Percentiles rank a stretch among this genome's conserved stretches.
Conservation (phyloP, 352 stramenopile genomes). For the Pythium oligandrum region DNA sequence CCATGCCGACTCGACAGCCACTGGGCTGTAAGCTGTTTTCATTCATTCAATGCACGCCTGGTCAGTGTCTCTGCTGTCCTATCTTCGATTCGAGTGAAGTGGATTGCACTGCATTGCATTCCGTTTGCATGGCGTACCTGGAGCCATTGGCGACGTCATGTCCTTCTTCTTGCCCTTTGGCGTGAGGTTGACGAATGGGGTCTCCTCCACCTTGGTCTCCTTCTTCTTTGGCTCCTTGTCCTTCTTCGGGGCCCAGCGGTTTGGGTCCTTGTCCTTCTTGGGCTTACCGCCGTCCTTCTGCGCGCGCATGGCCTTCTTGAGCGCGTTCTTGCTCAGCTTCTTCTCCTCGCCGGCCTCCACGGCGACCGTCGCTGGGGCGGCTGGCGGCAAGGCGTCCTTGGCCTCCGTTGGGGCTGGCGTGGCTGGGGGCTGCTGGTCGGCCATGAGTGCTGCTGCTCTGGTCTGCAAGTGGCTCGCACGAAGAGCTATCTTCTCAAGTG, state of each 20-base stretch:
- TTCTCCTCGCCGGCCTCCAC: slow-evolving; percentile 22
- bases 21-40: slow-evolving; percentile 92
- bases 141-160: slow-evolving; percentile 85
- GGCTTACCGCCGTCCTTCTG: slow-evolving; percentile 83
- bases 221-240: slow-evolving; percentile 87
- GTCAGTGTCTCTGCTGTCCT: background rate
- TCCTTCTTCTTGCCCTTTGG: slow-evolving; percentile 95
- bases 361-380: slow-evolving; percentile 2
- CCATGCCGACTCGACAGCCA: slow-evolving; percentile 97
- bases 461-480: too few species aligned
- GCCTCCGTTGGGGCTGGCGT: slow-evolving; percentile 5
- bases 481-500: too few species aligned
- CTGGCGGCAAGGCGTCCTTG: background rate
- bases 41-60: background rate
- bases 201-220: slow-evolving; percentile 34
- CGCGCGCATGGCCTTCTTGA: slow-evolving; percentile 91
- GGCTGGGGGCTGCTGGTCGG: slow-evolving; percentile 9
- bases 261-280: slow-evolving; percentile 96
- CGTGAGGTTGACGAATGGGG: slow-evolving; percentile 90
- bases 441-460: slow-evolving; percentile 7
- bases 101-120: background rate
- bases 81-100: background rate
- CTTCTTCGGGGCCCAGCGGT: slow-evolving; percentile 84
- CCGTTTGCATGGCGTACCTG: background rate
- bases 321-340: slow-evolving; percentile 94